Base-by-base conservation (phyloP, 768 basidiomycete genomes). In the Lentinula aciculospora region DNA sequence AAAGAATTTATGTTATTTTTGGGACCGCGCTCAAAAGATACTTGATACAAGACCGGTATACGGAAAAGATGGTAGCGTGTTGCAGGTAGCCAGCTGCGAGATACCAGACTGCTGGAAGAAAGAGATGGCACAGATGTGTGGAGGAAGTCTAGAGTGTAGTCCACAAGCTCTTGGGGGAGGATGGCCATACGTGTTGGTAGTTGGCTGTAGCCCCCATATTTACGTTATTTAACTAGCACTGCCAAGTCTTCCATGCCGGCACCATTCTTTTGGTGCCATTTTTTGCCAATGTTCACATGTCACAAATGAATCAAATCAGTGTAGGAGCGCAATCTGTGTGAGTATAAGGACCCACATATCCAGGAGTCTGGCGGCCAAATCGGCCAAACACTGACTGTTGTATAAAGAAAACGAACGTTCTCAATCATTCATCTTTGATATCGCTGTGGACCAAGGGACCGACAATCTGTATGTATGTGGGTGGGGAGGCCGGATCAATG, bases 1-100 rank as follows among this genome's bases (percentile, higher is more conserved):
- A 56, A 56, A 8, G 40, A 4, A 2, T 19, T 19, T 5, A 40
- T 56, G 45, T 56, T 56, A 21, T 56, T 40, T 32, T 46, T 56
- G 40, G 55, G 39, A 34, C 42, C 34, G 31, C 55, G 55, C 25
- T 10, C 40, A n/a, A 46, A 31, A 19, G 55, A 56, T 28, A 45
- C 10, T 21, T 56, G 40, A 21, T 46, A 56, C 40, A 56, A 25
- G 25, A 56, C 55, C 19, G 55, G 55, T 44, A 23, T 56, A 13
- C 55, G 39, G 29, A 56, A 56, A 39, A 56, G 55, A 42, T 56
- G 55, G 45, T 56, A 45, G 13, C 55, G 55, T 12, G 55, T 56
- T 34, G 55, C 19, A 25, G 45, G 40, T n/a, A 56, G 45, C 55
- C 55, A 56, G 27, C 21, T 42, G 19, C 40, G 39, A 56, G 17